phyloP scores from a whole-genome alignment of 2,329 filamentous ascomycete genomes.

The Colletotrichum sp. region DNA sequence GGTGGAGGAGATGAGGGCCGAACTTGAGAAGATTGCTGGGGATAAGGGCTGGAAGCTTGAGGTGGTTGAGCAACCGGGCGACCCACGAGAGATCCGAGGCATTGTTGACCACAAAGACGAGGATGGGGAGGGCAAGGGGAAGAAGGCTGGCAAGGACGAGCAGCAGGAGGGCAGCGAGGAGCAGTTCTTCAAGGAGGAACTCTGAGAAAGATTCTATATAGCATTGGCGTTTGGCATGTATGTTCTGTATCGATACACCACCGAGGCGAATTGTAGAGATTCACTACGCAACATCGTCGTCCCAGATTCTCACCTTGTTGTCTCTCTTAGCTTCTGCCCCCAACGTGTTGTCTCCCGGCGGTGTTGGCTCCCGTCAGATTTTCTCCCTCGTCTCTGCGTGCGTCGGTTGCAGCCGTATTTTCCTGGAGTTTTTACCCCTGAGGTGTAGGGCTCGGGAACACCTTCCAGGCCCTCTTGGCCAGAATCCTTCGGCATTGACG shows the following conservation, averaged over 20 bases:
- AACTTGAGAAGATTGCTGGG: constrained; percentile 72
- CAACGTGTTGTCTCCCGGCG: not conserved
- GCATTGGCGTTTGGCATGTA: constrained; percentile 20
- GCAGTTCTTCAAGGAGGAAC: constrained; percentile 57
- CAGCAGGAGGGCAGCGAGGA: constrained; percentile 42
- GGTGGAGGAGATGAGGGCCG: constrained; percentile 71
- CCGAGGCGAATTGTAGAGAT: not conserved
- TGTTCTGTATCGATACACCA: not conserved
- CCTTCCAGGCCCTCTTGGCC: not conserved
- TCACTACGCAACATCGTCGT: not conserved
- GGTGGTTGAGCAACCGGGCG: constrained; percentile 72
- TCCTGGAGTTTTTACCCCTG: not conserved
- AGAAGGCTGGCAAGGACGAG: not conserved
- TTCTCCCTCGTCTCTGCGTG: not conserved
- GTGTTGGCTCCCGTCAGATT: not conserved
- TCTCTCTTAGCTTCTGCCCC: not conserved
- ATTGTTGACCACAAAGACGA: constrained; percentile 63
- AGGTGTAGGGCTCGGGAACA: not conserved
- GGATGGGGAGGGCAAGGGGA: constrained; percentile 31
- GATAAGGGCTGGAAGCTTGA: constrained; percentile 82
- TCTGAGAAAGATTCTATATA: constrained; percentile 33
- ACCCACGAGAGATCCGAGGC: constrained; percentile 69
- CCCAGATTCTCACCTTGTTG: not conserved
- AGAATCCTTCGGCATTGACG: not conserved
- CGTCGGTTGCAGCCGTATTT: not conserved